These are phyloP conservation scores for Aspergillus asperescens DNA, from an alignment of 495 filamentous ascomycete species.

Conservation along the genomic window DNA sequence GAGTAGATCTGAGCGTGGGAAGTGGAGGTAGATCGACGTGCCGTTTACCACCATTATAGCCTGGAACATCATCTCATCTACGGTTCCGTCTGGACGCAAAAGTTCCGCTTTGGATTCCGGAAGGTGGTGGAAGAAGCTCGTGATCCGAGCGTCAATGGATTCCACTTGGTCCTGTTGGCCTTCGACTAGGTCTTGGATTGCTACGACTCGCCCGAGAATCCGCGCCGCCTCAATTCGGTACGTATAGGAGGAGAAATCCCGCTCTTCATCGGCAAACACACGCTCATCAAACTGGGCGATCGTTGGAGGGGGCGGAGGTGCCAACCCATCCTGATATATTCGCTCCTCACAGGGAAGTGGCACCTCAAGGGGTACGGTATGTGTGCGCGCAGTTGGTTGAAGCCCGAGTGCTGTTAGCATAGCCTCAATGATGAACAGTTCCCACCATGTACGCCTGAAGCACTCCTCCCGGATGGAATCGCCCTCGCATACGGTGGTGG, in stretches of 20 bases:
- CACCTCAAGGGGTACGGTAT: slow-evolving; percentile 34
- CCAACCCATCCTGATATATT: slow-evolving; percentile 41
- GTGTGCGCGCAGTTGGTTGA: slow-evolving; percentile 32
- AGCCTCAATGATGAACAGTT: slow-evolving; percentile 72
- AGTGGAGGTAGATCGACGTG: slow-evolving; percentile 43
- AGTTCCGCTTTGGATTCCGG: slow-evolving; percentile 70
- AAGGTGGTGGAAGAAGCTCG: slow-evolving; percentile 78
- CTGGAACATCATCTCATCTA: slow-evolving; percentile 91
- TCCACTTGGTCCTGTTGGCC: slow-evolving; percentile 43
- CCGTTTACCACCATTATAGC: slow-evolving; percentile 76
- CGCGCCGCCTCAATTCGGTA: slow-evolving; percentile 59
- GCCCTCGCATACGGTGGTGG: slow-evolving; percentile 37
- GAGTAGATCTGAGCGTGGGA: slow-evolving; percentile 46
- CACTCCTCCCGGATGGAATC: slow-evolving; percentile 64
- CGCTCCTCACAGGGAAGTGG: slow-evolving; percentile 43
- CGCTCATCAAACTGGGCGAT: slow-evolving; percentile 43
- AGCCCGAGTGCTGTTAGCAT: slow-evolving; percentile 47
- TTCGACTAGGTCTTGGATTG: slow-evolving; percentile 32
- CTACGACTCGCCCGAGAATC: slow-evolving; percentile 70
- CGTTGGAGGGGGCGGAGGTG: slow-evolving; percentile 34
- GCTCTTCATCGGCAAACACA: slow-evolving; percentile 43
- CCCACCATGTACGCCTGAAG: slow-evolving; percentile 88
- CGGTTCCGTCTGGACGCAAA: slow-evolving; percentile 55
- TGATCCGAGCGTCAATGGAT: slow-evolving; percentile 67
- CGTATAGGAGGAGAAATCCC: slow-evolving; percentile 42